These are phyloP conservation scores for Cercospora sojina DNA, from an alignment of 2,329 filamentous ascomycete species.

Conservation along the genomic window DNA sequence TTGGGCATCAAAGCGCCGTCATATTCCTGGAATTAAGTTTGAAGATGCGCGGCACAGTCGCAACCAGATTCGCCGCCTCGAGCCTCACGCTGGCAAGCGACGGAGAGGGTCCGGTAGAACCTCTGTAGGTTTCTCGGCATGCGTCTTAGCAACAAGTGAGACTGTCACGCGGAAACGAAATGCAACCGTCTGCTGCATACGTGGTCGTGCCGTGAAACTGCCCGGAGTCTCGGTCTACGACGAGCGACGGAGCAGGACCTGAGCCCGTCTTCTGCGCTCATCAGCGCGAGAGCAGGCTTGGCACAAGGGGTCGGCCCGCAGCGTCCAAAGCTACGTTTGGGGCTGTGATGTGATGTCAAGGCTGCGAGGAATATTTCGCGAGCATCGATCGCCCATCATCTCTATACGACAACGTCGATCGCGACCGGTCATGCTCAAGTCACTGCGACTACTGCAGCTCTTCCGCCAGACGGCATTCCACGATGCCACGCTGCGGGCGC, in stretches of 20 bases:
- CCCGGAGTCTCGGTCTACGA: background rate
- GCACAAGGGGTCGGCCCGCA: background rate
- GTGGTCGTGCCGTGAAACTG: slow-evolving; percentile 8
- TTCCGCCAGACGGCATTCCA: slow-evolving; percentile 19
- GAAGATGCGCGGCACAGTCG: slow-evolving; percentile 6
- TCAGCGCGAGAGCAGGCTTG: background rate
- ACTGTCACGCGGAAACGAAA: background rate
- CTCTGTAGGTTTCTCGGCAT: slow-evolving; percentile 1
- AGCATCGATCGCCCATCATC: background rate
- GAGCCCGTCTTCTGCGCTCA: background rate
- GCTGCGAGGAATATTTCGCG: background rate
- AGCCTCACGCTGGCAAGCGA: background rate
- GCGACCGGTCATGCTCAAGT: slow-evolving; percentile 23
- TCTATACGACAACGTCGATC: background rate
- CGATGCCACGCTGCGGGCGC: slow-evolving; percentile 9
- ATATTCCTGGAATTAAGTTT: slow-evolving; percentile 4
- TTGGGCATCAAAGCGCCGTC: slow-evolving; percentile 8
- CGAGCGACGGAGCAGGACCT: background rate
- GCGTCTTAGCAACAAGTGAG: background rate
- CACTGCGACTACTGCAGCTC: slow-evolving; percentile 18
- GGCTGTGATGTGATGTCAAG: slow-evolving; percentile 3
- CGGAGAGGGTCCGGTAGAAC: slow-evolving; percentile 9
- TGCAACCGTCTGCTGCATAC: background rate
- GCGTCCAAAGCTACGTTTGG: background rate
- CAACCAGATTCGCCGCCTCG: slow-evolving; percentile 1